phyloP scores from a whole-genome alignment of 1,284 basidiomycete genomes.

The Bjerkandera adusta region DNA sequence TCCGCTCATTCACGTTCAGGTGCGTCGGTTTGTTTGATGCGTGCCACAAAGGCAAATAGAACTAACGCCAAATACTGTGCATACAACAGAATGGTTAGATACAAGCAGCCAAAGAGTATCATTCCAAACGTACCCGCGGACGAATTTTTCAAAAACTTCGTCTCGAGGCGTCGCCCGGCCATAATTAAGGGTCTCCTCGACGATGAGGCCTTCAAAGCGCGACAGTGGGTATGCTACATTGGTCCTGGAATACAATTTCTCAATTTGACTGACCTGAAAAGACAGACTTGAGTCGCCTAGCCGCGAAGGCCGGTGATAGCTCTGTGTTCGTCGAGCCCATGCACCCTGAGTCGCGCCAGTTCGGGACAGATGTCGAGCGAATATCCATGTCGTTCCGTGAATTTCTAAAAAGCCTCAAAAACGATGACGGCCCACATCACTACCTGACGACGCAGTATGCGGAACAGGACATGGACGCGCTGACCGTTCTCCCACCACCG shows the following conservation, averaged over 20 bases:
- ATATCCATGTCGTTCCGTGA: constrained; percentile 26
- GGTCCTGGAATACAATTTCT: background rate
- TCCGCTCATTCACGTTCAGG: too few species aligned
- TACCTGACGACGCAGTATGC: constrained; percentile 35
- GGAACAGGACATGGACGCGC: constrained; percentile 26
- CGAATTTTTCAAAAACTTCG: constrained; percentile 26
- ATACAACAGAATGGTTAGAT: constrained; percentile 3
- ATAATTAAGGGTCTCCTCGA: constrained; percentile 27
- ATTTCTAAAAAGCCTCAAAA: constrained; percentile 22
- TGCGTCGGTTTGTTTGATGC: too few species aligned
- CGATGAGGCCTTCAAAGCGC: constrained; percentile 27
- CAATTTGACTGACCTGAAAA: constrained; percentile 5
- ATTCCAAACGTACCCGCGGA: constrained; percentile 3
- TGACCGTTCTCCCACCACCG: constrained; percentile 31
- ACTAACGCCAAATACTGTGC: too few species aligned
- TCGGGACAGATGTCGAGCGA: constrained; percentile 30
- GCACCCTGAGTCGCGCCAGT: constrained; percentile 26
- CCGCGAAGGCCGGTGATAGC: constrained; percentile 25
- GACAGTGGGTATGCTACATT: constrained; percentile 27
- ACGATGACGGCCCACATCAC: constrained; percentile 22
- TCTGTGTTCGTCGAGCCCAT: constrained; percentile 31
- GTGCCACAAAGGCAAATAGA: too few species aligned
- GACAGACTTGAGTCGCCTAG: constrained; percentile 26
- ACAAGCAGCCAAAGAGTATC: constrained; percentile 4
- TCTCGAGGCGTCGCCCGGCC: constrained; percentile 27